Conservation (phyloP, 1,284 basidiomycete species). For the Sporisorium graminicola region DNA sequence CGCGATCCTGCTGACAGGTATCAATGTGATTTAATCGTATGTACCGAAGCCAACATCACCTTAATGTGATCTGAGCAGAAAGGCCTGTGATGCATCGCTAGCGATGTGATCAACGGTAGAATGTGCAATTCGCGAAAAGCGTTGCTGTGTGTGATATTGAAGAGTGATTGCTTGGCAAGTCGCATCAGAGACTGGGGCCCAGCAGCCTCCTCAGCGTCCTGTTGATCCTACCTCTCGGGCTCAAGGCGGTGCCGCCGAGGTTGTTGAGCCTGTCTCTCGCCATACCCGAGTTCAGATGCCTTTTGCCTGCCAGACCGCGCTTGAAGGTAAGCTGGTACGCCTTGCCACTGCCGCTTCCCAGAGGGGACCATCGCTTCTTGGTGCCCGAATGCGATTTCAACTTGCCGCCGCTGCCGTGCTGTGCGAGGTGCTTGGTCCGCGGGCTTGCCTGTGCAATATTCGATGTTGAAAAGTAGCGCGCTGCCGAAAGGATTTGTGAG, state of each 20-base stretch:
- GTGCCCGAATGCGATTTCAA: slow-evolving; percentile 59
- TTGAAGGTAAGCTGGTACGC: slow-evolving; percentile 55
- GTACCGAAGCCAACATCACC: not conserved
- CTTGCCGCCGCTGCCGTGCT: slow-evolving; percentile 51
- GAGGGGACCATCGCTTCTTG: slow-evolving; percentile 61
- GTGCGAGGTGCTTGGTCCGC: slow-evolving; percentile 45
- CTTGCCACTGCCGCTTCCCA: slow-evolving; percentile 51
- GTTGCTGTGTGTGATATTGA: not conserved
- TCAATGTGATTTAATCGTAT: not conserved
- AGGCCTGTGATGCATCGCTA: not conserved
- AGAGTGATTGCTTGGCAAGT: not conserved
- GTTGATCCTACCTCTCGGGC: slow-evolving; percentile 48
- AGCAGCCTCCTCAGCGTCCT: slow-evolving; percentile 58
- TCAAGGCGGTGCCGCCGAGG: slow-evolving; percentile 49
- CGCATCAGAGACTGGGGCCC: slow-evolving; percentile 46
- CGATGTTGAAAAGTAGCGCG: slow-evolving; percentile 25
- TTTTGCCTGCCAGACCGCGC: slow-evolving; percentile 52
- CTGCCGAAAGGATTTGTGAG: not conserved
- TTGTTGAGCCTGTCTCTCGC: slow-evolving; percentile 55
- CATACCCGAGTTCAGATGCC: slow-evolving; percentile 63
- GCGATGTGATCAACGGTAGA: not conserved
- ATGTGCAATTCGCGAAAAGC: too few relatives aligned
- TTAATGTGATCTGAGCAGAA: not conserved
- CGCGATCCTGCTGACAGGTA: not conserved
- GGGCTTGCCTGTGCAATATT: slow-evolving; percentile 20